Base-by-base conservation (phyloP, 345 rosid genomes). In the Brassica juncea region DNA sequence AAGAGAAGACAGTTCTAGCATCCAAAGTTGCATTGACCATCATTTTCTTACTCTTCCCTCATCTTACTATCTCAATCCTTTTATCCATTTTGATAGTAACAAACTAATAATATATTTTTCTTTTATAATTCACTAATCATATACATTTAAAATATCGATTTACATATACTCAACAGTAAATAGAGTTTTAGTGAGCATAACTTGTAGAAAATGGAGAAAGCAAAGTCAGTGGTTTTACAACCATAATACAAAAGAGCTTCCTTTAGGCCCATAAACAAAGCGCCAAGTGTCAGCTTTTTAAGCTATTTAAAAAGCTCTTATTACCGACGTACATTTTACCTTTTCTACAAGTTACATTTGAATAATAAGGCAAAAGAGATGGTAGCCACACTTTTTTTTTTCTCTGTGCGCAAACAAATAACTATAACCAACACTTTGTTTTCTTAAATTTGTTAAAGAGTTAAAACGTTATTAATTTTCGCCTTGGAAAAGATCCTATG, bases 11-110 rank as follows among this genome's bases (percentile, higher is more conserved):
- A 60, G 57, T 67, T 47, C 61, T 73, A 64, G 78, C 82, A 79
- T 79, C 70, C 52, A 66, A 66, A 66, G 70, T 72, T 72, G 62
- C 73, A 55, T 34, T 63, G 52, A 72, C 77, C n/a, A 72, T 79
- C 76, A 55, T 63, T 64, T 54, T 64, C 71, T 59, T 49, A 52
- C 71, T 6, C 32, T 73, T 39, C 14, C 54, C 30, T 44, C 31
- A 6, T 62, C 70, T 42, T 54, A 32, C 54, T 57, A 19, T 54
- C 64, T 55, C 11, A 52, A 64, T 64, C 25, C 6, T 12, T 59
- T 31, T 63, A 31, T 65, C 34, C 62, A 47, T 37, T 73, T 62
- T 27, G 15, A 31, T 12, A 65, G 14, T 65, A 52, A 31, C 44
- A 7, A 60, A 27, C 58, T 59, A 21, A 27, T 42, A 21, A 57